These are phyloP conservation scores for Trichoderma cornu-damae DNA, from an alignment of 2,329 filamentous ascomycete species.

Conservation along the genomic window DNA sequence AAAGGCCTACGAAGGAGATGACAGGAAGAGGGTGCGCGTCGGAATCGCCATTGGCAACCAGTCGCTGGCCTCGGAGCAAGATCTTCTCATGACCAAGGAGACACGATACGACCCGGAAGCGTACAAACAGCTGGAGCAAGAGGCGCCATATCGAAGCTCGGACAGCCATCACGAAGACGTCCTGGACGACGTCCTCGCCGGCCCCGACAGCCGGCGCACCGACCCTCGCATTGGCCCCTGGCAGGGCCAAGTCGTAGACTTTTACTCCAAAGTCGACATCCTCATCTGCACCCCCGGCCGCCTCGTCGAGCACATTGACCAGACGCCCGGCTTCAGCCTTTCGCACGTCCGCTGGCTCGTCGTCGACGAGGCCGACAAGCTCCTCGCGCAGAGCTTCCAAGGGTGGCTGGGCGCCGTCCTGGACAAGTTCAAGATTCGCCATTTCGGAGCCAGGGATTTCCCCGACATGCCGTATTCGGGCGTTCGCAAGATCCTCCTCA, in stretches of 20 bases:
- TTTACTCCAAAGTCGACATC: constrained; percentile 72
- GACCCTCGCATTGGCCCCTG: constrained; percentile 33
- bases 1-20: constrained; percentile 50
- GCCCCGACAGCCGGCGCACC: constrained; percentile 21
- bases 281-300: constrained; percentile 88
- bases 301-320: constrained; percentile 82
- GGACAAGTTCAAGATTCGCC: constrained; percentile 48
- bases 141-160: not conserved
- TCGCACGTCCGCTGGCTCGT: constrained; percentile 80
- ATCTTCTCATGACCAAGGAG: constrained; percentile 41
- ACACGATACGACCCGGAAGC: constrained; percentile 59
- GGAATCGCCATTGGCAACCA: constrained; percentile 80
- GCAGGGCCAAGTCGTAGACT: constrained; percentile 53
- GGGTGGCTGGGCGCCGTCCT: constrained; percentile 77
- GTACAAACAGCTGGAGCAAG: constrained; percentile 34
- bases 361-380: constrained; percentile 88
- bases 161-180: constrained; percentile 22
- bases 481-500: constrained; percentile 78
- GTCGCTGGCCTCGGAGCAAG: constrained; percentile 61
- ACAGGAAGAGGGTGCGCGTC: constrained; percentile 65
- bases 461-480: constrained; percentile 47
- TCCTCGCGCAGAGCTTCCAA: constrained; percentile 88
- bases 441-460: constrained; percentile 50
- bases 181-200: constrained; percentile 17
- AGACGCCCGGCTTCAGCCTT: constrained; percentile 75